Percentiles rank a stretch among this genome's conserved stretches.
These are phyloP conservation scores for Teunomyces panamensis DNA, from an alignment of 805 yeast species.

Conservation along the genomic window DNA sequence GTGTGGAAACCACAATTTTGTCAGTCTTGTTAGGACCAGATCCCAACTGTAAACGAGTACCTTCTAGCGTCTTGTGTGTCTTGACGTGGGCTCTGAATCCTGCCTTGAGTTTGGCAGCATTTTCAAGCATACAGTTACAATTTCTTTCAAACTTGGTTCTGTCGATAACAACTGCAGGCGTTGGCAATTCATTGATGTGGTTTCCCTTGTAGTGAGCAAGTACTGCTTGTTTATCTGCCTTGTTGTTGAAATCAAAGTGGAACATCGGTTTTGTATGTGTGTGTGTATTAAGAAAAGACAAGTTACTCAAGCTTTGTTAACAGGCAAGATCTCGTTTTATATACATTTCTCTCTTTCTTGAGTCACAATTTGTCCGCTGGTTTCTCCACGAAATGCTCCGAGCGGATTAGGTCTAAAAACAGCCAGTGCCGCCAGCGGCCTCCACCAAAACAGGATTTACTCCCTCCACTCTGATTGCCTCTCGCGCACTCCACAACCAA, in stretches of 20 bases:
- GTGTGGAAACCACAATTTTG: constrained; percentile 64
- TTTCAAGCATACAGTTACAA: constrained; percentile 48
- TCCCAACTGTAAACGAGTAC: constrained; percentile 53
- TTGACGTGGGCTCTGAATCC: constrained; percentile 71
- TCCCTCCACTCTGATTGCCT: not conserved
- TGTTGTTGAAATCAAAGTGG: constrained; percentile 11
- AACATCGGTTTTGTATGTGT: not conserved
- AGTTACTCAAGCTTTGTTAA: too few species aligned
- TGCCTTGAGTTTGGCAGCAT: constrained; percentile 36
- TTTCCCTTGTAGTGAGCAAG: constrained; percentile 38
- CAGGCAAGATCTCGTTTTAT: too few species aligned
- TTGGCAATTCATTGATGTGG: constrained; percentile 46
- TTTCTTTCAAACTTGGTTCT: constrained; percentile 39
- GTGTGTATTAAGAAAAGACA: too few species aligned
- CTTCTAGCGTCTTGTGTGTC: constrained; percentile 70
- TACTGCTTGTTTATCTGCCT: constrained; percentile 21
- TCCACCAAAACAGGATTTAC: not conserved
- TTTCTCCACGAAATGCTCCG: too few species aligned
- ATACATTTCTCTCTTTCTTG: too few species aligned
- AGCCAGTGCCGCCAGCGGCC: not conserved
- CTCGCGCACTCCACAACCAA: not conserved
- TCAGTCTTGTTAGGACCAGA: constrained; percentile 36
- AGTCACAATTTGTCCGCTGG: too few species aligned
- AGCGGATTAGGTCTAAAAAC: too few species aligned
- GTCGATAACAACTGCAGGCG: constrained; percentile 58